phyloP scores from a whole-genome alignment of 228 moss, liverwort and hornwort genomes.

The Sphagnum fallax region DNA sequence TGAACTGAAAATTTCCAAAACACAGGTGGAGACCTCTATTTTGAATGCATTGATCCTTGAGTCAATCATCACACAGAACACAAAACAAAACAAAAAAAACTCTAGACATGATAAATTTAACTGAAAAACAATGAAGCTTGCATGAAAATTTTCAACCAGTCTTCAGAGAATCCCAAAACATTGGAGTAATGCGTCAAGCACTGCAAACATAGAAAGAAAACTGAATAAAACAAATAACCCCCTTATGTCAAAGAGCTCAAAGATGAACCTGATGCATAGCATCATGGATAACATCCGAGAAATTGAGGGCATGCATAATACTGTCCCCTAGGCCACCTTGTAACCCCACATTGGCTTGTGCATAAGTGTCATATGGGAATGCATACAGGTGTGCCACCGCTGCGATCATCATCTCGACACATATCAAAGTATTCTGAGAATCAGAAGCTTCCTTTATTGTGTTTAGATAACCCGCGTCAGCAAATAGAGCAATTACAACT shows the following conservation, averaged over 20 bases:
- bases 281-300: conserved; percentile 39
- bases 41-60: no score
- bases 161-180: no score
- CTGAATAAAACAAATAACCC: no score
- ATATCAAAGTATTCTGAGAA: conserved; percentile 39
- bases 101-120: no score
- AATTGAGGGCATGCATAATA: conserved; percentile 47
- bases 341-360: conserved; percentile 8
- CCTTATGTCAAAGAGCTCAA: no score
- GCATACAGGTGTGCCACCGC: conserved; percentile 38
- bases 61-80: no score
- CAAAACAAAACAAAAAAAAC: no score
- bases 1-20: not conserved
- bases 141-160: no score
- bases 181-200: no score
- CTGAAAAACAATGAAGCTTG: no score
- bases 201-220: no score
- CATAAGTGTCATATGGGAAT: conserved; percentile 30
- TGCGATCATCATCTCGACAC: conserved; percentile 52
- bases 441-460: conserved; percentile 28
- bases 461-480: conserved; percentile 27
- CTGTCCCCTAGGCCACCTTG: conserved; percentile 13
- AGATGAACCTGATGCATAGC: conserved; percentile 42
- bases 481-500: conserved; percentile 36
- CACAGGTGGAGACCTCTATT: not conserved